Conservation (phyloP, 805 yeast species). For the Ogataea paraovalis region DNA sequence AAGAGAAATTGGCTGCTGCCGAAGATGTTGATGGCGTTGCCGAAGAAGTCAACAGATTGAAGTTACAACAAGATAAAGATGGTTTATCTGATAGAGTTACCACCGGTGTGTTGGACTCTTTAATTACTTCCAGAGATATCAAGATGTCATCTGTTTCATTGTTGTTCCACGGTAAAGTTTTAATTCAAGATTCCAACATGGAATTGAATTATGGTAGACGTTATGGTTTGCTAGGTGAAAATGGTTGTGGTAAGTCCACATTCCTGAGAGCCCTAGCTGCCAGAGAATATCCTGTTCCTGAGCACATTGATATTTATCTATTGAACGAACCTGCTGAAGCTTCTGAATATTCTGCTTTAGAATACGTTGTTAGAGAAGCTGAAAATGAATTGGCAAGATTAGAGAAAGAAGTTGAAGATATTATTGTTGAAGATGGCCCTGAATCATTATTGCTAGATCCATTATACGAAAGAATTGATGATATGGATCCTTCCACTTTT, state of each 20-base stretch:
- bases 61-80: conserved; percentile 88
- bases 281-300: conserved; percentile 94
- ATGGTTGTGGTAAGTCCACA: conserved; percentile 98
- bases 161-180: conserved; percentile 95
- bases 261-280: conserved; percentile 91
- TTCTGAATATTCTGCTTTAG: conserved; percentile 85
- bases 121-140: conserved; percentile 88
- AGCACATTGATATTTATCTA: conserved; percentile 82
- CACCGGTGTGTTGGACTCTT: conserved; percentile 92
- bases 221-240: conserved; percentile 96
- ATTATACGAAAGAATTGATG: conserved; percentile 91
- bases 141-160: conserved; percentile 86
- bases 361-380: conserved; percentile 96
- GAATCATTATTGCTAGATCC: conserved; percentile 83
- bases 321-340: conserved; percentile 98
- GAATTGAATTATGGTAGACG: conserved; percentile 97
- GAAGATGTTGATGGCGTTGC: conserved; percentile 63
- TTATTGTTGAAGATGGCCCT: conserved; percentile 89
- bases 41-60: conserved; percentile 76
- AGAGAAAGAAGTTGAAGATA: conserved; percentile 87
- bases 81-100: conserved; percentile 96
- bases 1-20: conserved; percentile 34
- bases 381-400: conserved; percentile 86
- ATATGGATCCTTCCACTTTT: conserved; percentile 92
- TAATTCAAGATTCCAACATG: conserved; percentile 84